Evolutionary conservation across 75 land plant species (phyloP).

Genomic region (Azolla pinnata): DNA sequence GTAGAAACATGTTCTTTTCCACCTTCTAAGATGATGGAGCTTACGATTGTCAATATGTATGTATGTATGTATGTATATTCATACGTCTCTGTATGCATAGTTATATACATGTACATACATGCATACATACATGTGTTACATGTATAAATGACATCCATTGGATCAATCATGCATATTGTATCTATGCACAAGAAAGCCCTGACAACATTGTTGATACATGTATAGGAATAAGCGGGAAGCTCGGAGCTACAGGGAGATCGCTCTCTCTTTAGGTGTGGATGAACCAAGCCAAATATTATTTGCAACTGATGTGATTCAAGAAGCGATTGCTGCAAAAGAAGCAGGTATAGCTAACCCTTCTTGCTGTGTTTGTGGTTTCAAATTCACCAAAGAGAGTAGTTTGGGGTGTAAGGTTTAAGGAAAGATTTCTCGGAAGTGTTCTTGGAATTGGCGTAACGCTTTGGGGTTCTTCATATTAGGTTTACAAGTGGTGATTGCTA

Average conservation of each 20-base stretch:
- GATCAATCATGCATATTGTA: not conserved
- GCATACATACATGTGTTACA: too few relatives aligned
- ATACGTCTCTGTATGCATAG: not conserved
- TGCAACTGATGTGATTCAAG: slow-evolving; percentile 88
- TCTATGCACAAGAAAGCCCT: not conserved
- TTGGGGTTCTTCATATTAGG: slow-evolving; percentile 30
- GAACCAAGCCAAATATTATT: slow-evolving; percentile 70
- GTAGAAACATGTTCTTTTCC: too few relatives aligned
- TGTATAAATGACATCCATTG: too few relatives aligned
- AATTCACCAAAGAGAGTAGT: not conserved
- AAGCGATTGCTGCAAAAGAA: slow-evolving; percentile 86
- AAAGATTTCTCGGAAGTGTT: not conserved
- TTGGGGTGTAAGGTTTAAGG: not conserved
- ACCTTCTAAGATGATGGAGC: too few relatives aligned
- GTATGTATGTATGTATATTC: not conserved
- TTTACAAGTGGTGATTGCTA: slow-evolving; percentile 50
- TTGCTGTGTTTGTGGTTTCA: not conserved
- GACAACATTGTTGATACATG: too few relatives aligned
- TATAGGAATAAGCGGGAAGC: slow-evolving; percentile 92
- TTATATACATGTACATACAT: slow-evolving; percentile 7
- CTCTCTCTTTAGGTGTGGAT: slow-evolving; percentile 75
- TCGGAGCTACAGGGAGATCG: slow-evolving; percentile 73
- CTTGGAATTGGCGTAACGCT: not conserved
- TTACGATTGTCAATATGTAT: too few relatives aligned
- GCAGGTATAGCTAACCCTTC: slow-evolving; percentile 52